These are phyloP conservation scores for Colletotrichum gloeosporioides DNA, from an alignment of 2,329 filamentous ascomycete genomes.

Conservation along the genomic window DNA sequence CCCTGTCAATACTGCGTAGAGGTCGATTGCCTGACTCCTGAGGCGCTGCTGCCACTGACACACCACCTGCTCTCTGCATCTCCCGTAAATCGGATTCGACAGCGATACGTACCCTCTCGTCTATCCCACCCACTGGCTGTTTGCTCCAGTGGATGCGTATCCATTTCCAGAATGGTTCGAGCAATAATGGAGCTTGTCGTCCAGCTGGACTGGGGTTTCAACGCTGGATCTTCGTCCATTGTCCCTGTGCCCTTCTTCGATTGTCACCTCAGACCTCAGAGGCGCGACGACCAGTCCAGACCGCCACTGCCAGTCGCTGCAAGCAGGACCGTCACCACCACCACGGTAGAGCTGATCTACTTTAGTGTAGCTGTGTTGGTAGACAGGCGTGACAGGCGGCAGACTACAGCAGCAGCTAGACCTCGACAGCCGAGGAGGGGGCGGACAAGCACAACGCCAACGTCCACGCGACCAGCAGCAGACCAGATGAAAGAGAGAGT, in stretches of 20 bases:
- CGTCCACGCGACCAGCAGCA: neutral
- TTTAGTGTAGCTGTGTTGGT: neutral
- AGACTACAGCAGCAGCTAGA: neutral
- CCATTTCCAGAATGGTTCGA: neutral
- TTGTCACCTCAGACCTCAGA: neutral
- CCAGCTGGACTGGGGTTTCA: neutral
- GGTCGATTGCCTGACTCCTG: neutral
- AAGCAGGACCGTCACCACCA: neutral
- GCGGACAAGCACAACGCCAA: neutral
- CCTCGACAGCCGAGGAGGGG: neutral
- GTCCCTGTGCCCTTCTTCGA: neutral
- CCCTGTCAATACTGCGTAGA: neutral
- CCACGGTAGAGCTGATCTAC: neutral
- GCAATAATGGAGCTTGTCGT: neutral
- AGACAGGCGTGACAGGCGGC: neutral
- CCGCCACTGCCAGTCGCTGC: neutral
- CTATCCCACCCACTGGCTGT: neutral
- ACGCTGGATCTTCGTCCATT: neutral
- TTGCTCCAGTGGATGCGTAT: neutral
- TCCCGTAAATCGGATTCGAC: slow-evolving; percentile 1
- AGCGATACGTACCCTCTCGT: neutral
- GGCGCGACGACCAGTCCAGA: slow-evolving; percentile 11
- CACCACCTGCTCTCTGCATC: neutral
- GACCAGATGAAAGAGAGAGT: neutral
- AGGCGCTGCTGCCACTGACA: neutral